These are phyloP conservation scores for Dactylellina cionopaga DNA, from an alignment of 2,329 filamentous ascomycete species.

Conservation along the genomic window DNA sequence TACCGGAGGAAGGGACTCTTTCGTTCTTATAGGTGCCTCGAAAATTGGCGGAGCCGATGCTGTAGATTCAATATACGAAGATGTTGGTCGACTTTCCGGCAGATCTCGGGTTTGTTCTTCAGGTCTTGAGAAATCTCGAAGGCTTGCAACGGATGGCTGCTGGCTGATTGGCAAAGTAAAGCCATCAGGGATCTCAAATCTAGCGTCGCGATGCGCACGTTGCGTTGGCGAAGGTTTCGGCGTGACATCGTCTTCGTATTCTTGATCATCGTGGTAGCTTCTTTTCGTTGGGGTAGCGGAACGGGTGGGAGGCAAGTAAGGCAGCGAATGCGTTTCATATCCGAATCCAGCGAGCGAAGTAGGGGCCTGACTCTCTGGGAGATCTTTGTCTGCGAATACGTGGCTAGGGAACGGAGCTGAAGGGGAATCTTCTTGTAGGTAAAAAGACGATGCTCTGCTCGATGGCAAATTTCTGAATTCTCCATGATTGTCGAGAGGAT, in stretches of 20 bases:
- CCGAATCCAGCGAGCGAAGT: neutral
- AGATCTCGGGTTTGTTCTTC: constrained; percentile 8
- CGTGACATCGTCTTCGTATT: constrained; percentile 28
- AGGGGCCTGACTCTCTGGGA: constrained; percentile 21
- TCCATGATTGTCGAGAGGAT: neutral
- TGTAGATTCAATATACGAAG: constrained; percentile 7
- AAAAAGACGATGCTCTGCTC: constrained; percentile 29
- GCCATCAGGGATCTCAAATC: neutral
- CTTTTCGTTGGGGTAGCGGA: constrained; percentile 4
- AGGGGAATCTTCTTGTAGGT: neutral
- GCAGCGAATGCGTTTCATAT: neutral
- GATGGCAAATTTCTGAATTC: constrained; percentile 8
- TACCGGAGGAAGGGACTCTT: neutral
- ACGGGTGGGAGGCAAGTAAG: constrained; percentile 14
- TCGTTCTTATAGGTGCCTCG: constrained; percentile 21
- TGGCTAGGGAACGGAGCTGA: neutral
- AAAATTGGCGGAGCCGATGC: neutral
- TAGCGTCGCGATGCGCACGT: neutral
- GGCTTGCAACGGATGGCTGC: constrained; percentile 17
- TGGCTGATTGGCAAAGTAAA: constrained; percentile 35
- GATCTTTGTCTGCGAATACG: neutral
- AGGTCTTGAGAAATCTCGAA: neutral
- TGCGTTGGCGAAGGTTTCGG: constrained; percentile 39
- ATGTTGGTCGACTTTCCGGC: constrained; percentile 40
- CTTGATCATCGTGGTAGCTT: neutral